Percentiles rank a stretch among this genome's conserved stretches.
Conservation (phyloP, 257 asterid species). For the Solanum chiquidenum region DNA sequence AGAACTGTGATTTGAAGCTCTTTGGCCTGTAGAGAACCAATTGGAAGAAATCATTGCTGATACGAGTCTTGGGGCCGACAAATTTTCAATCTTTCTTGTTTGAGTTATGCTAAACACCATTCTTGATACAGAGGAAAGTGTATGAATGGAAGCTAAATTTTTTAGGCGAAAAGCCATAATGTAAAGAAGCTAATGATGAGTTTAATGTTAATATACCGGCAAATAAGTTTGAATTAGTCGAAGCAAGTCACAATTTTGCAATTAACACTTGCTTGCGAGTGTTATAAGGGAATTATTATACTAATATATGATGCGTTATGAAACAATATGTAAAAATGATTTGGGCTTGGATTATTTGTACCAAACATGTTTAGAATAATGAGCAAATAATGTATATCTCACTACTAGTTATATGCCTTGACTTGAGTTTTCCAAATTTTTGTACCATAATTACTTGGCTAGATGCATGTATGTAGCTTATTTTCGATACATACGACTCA, state of each 20-base stretch:
- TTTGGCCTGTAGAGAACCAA: conserved; percentile 14
- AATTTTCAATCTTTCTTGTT: not conserved
- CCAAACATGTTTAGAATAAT: not conserved
- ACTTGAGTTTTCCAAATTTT: no score
- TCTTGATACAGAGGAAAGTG: conserved; percentile 6
- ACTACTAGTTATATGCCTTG: not conserved
- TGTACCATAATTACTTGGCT: no score
- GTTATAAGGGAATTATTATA: not conserved
- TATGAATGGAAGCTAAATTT: conserved; percentile 11
- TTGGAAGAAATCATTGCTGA: not conserved
- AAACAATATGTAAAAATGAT: not conserved
- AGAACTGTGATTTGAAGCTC: not conserved
- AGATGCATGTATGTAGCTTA: no score
- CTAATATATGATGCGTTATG: not conserved
- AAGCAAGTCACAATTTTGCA: not conserved
- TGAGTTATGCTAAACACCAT: not conserved
- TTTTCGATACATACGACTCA: no score
- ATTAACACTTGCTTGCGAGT: not conserved
- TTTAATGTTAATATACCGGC: not conserved
- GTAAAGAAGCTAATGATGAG: not conserved
- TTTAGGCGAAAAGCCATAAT: conserved; percentile 24
- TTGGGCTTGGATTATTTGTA: not conserved
- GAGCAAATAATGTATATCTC: not conserved
- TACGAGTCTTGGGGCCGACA: conserved; percentile 2
- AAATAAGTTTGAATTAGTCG: not conserved